Evolutionary conservation across 2,329 filamentous ascomycete genomes (phyloP), one percentile per base, ranked within the genome.

Genomic region (Penicillium sp.): DNA sequence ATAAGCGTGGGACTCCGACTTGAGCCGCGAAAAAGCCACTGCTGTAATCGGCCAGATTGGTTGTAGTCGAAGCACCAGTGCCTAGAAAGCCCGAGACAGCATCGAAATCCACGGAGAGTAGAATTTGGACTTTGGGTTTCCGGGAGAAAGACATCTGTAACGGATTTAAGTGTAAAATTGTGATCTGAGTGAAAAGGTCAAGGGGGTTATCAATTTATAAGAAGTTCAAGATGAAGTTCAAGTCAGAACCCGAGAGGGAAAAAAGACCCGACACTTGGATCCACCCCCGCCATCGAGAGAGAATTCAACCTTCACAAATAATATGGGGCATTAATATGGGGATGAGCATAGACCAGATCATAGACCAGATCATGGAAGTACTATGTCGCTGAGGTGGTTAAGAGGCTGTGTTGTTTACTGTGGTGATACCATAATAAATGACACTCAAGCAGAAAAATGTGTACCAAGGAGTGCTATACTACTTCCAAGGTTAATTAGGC

Each of bases 1-100:
- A 72, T 2, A 86, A 75, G 10, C 83, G 78, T 0, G 80, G 80
- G 0, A 84, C 83, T 35, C 83, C 84, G n/a, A 85, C 82, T 54
- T 79, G 76, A 1, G 80, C 84, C 45, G 80, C 78, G 69, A 86
- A 84, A 67, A 84, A 81, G 9, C 83, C 83, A 4, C 80, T 73
- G 19, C 77, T 81, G 67, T 83, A 84, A 69, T 86, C 83, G 19
- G 83, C 76, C 13, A 85, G 78, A 65, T 85, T 86, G 53, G 78
- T 77, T 4, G 79, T 76, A 54, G 79, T 77, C 31, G 76, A 73
- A 13, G 64, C 71, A 53, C 82, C 83, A 5, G 84, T 86, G 17
- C 84, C 84, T 4, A 86, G 75, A 77, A 82, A 86, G 50, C 84
- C 84, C 0, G 82, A 84, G 2, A 86, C 79, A 13, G 84, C 84